Percentiles rank a stretch among this genome's conserved stretches.
Evolutionary conservation across 345 rosid genomes (phyloP).

Genomic region (Turnera subulata): DNA sequence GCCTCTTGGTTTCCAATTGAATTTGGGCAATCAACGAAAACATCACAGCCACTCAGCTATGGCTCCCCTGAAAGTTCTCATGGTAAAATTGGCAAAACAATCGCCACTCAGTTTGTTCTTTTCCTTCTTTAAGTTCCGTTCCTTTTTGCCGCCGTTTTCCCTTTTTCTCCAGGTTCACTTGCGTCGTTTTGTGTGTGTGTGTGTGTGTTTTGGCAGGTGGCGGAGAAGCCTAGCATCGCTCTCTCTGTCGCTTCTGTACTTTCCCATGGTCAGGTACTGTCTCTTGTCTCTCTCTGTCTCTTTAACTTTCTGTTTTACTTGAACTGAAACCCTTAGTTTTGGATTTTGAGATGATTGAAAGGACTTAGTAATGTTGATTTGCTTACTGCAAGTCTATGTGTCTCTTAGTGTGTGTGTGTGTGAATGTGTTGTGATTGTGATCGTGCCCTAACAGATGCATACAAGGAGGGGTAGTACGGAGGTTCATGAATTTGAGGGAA

Average conservation of each 20-base stretch:
- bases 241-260: constrained; percentile 78
- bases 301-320: neutral
- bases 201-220: constrained; percentile 52
- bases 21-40: too few relatives aligned
- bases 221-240: constrained; percentile 98
- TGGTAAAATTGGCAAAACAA: constrained; percentile 6
- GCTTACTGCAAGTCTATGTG: too few relatives aligned
- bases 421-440: neutral
- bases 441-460: constrained; percentile 45
- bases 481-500: constrained; percentile 79
- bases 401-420: too few relatives aligned
- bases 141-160: neutral
- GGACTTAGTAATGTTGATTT: too few relatives aligned
- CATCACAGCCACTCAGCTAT: neutral
- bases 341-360: too few relatives aligned
- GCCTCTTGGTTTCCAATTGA: too few relatives aligned
- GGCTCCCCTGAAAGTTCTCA: constrained; percentile 9
- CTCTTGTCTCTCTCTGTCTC: neutral
- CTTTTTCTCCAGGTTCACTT: neutral
- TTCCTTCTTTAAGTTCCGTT: too few relatives aligned
- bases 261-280: constrained; percentile 60
- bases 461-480: constrained; percentile 80
- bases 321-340: neutral
- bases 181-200: neutral
- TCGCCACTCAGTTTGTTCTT: too few relatives aligned